Evolutionary conservation across 2,329 filamentous ascomycete species (phyloP).

Genomic region (Fusarium newnesense): DNA sequence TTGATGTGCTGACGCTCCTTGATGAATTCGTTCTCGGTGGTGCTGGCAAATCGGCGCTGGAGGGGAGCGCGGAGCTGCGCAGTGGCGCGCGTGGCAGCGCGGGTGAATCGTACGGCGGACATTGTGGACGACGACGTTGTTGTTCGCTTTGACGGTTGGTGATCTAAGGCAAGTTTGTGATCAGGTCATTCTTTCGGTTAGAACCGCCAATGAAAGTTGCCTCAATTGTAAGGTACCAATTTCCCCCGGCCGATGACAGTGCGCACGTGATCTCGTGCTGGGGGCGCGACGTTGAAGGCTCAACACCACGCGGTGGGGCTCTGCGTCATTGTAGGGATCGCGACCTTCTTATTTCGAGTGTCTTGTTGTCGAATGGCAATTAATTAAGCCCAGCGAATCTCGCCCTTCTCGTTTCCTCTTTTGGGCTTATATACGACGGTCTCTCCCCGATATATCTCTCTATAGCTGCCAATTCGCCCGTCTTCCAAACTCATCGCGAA

Average conservation of each 20-base stretch:
- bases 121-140: constrained; percentile 57
- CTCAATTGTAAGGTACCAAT: constrained; percentile 47
- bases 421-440: fast-evolving
- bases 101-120: constrained; percentile 72
- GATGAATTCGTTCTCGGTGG: constrained; percentile 91
- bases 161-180: constrained; percentile 43
- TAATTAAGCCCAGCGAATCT: neutral
- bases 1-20: constrained; percentile 90
- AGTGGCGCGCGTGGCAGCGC: constrained; percentile 70
- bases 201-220: constrained; percentile 45
- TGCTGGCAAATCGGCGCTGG: constrained; percentile 79
- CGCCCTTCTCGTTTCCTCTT: neutral
- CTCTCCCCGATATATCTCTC: fast-evolving
- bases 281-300: constrained; percentile 26
- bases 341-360: constrained; percentile 2
- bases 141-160: constrained; percentile 42
- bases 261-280: constrained; percentile 47
- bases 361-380: neutral
- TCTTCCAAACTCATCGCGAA: neutral
- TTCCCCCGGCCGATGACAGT: neutral
- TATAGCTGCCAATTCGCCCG: neutral
- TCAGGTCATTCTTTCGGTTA: constrained; percentile 51
- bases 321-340: constrained; percentile 27
- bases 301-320: constrained; percentile 32
- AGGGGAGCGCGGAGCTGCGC: constrained; percentile 67